These are phyloP conservation scores for Astrothelium subdiscretum DNA, from an alignment of 495 filamentous ascomycete genomes.

Conservation along the genomic window DNA sequence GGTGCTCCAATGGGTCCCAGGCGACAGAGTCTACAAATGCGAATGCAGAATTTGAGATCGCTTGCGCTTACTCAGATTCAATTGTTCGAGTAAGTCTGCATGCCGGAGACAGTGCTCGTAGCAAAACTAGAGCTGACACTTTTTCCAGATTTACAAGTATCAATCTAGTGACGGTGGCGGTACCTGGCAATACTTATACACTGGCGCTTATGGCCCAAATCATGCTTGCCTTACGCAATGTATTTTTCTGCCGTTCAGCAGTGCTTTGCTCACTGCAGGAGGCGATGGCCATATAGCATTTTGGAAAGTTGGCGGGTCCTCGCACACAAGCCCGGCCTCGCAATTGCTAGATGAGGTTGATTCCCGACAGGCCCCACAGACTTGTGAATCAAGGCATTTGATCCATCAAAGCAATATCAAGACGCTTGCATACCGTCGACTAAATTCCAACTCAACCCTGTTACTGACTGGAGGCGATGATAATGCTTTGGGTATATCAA, in stretches of 20 bases:
- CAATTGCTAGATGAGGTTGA: background rate
- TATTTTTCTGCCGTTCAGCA: constrained; percentile 32
- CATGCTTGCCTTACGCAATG: constrained; percentile 58
- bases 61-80: constrained; percentile 69
- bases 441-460: constrained; percentile 31
- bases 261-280: constrained; percentile 43
- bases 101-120: too few relatives aligned
- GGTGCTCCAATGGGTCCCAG: constrained; percentile 25
- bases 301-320: constrained; percentile 36
- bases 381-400: background rate
- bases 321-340: background rate
- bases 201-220: constrained; percentile 8
- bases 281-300: constrained; percentile 51
- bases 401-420: constrained; percentile 76
- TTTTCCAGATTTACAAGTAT: background rate
- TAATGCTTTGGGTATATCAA: constrained; percentile 51
- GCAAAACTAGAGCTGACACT: background rate
- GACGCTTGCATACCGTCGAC: constrained; percentile 27
- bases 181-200: constrained; percentile 47
- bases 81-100: constrained; percentile 44
- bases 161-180: constrained; percentile 9
- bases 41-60: constrained; percentile 43
- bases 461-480: constrained; percentile 76
- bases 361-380: background rate
- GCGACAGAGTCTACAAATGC: constrained; percentile 13